Evolutionary conservation across 352 stramenopile genomes (phyloP).

Genomic region (Globisporangium cylindrosporum): DNA sequence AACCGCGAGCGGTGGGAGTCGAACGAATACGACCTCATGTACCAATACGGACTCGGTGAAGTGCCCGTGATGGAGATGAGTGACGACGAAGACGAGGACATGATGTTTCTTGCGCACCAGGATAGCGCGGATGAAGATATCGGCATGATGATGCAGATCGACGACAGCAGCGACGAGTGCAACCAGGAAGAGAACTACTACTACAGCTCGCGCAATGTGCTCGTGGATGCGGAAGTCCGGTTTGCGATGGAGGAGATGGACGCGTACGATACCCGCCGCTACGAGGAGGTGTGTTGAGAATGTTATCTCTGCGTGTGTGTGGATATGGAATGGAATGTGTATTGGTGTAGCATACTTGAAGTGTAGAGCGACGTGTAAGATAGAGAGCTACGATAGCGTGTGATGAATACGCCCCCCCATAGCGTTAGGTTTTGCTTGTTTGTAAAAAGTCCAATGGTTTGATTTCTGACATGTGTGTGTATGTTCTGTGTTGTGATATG

Average conservation of each 20-base stretch:
- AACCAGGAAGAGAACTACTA: slow-evolving; percentile 49
- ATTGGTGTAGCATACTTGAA: slow-evolving; percentile 1
- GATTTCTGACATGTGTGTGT: slow-evolving; percentile 11
- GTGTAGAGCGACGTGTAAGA: slow-evolving; percentile 1
- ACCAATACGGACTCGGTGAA: slow-evolving; percentile 75
- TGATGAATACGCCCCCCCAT: background rate
- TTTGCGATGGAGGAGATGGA: slow-evolving; percentile 78
- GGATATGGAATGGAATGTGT: slow-evolving; percentile 6
- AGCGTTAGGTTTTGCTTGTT: slow-evolving; percentile 1
- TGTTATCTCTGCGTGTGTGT: background rate
- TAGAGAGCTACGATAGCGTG: slow-evolving; percentile 8
- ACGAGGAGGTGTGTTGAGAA: slow-evolving; percentile 46
- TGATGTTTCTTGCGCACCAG: slow-evolving; percentile 34
- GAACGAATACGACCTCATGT: slow-evolving; percentile 83
- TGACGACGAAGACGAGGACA: slow-evolving; percentile 50
- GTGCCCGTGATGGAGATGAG: slow-evolving; percentile 54
- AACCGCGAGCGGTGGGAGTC: slow-evolving; percentile 84
- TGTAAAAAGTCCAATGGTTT: slow-evolving; percentile 6
- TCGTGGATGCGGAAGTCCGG: slow-evolving; percentile 49
- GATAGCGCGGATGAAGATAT: slow-evolving; percentile 27
- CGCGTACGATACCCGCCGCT: slow-evolving; percentile 60
- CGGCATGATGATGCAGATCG: slow-evolving; percentile 43
- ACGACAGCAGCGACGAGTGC: slow-evolving; percentile 46
- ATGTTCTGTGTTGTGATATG: slow-evolving; percentile 3
- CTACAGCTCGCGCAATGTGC: slow-evolving; percentile 36